A percentile compares a stretch with the other conserved stretches of the same genome.
Evolutionary conservation across 2,329 filamentous ascomycete species (phyloP).

Genomic region (Diaporthe caulivora): DNA sequence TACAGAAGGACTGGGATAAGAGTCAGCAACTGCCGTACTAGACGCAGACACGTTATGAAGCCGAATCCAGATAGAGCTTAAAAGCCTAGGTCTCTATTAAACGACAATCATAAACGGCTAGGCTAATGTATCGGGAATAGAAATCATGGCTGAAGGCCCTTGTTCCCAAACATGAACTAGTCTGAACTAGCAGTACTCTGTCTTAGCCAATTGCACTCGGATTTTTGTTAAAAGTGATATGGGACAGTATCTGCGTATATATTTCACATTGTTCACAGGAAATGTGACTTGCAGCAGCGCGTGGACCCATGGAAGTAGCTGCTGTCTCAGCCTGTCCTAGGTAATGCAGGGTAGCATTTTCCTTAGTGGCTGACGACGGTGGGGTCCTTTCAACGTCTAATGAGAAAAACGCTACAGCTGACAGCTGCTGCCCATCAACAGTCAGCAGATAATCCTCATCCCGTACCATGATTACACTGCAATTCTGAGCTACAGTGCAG

Average conservation of each 20-base stretch:
- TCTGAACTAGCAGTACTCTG: too few species aligned
- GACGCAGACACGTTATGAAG: not conserved
- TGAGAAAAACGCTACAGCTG: not conserved
- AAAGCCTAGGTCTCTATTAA: not conserved
- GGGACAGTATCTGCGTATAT: too few species aligned
- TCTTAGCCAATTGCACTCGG: too few species aligned
- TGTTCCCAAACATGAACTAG: too few species aligned
- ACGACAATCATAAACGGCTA: not conserved
- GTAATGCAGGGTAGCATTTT: not conserved
- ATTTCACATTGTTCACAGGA: too few species aligned
- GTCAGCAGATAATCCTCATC: not conserved
- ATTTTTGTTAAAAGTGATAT: too few species aligned
- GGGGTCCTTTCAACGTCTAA: not conserved
- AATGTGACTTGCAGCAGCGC: not conserved
- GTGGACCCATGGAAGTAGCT: not conserved
- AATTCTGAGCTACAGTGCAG: too few species aligned
- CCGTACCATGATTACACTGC: not conserved
- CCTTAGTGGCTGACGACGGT: not conserved
- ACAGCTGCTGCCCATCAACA: not conserved
- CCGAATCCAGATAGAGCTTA: not conserved
- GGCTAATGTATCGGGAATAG: not conserved
- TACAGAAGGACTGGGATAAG: conserved; percentile 15
- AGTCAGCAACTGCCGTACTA: conserved; percentile 25
- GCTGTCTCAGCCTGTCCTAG: not conserved
- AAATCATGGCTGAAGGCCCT: not conserved